Conservation (phyloP, 169 alveolate genomes). For the Plasmodium fragile region DNA sequence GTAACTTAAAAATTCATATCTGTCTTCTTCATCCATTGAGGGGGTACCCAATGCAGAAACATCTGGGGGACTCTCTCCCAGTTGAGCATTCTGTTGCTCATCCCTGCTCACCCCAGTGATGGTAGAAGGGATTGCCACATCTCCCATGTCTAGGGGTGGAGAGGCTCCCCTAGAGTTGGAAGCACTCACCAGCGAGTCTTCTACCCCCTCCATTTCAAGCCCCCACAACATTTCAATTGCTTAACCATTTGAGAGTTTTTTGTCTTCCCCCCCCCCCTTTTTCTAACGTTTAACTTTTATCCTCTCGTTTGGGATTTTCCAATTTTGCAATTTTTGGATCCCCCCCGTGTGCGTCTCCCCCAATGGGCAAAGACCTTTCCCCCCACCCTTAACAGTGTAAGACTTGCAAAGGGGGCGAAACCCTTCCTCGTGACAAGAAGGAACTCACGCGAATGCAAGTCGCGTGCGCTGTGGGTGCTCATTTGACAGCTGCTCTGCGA, state of each 20-base stretch:
- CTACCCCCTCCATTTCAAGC: background rate
- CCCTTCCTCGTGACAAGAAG: background rate
- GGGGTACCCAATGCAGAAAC: background rate
- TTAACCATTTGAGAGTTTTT: background rate
- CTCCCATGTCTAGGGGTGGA: background rate
- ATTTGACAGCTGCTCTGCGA: background rate
- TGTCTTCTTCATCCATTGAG: conserved; percentile 1
- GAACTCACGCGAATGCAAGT: background rate
- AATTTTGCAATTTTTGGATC: background rate
- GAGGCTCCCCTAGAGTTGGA: background rate
- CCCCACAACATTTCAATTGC: background rate
- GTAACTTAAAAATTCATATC: conserved; percentile 10
- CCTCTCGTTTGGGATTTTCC: background rate
- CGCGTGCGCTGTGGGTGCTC: background rate
- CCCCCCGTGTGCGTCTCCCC: background rate
- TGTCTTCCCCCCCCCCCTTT: too few relatives aligned
- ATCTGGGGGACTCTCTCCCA: background rate
- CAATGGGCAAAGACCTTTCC: background rate
- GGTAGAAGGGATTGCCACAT: background rate
- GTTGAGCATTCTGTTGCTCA: background rate
- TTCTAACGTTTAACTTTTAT: background rate
- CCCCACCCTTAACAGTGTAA: background rate
- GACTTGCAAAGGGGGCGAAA: background rate
- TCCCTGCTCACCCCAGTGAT: background rate
- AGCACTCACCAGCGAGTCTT: background rate